Percentiles rank a stretch among this genome's conserved stretches.
Evolutionary conservation across 176 grass and related monocot species (phyloP).

Genomic region (Triticum turgidum): DNA sequence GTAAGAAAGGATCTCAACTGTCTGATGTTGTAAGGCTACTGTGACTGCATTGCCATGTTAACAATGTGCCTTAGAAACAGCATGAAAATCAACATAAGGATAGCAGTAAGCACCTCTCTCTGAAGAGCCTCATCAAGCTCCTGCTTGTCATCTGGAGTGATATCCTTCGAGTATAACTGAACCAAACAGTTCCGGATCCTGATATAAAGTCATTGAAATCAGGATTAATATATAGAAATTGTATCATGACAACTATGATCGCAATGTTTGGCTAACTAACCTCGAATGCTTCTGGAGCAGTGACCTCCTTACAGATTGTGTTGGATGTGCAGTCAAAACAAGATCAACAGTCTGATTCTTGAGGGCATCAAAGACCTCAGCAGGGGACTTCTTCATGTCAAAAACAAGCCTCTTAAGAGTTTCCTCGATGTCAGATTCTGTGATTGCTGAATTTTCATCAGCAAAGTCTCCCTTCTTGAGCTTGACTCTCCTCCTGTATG

Average conservation of each 20-base stretch:
- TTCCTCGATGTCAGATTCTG: constrained; percentile 78
- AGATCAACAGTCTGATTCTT: constrained; percentile 77
- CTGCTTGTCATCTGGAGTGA: constrained; percentile 81
- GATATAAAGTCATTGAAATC: constrained; percentile 14
- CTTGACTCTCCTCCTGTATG: constrained; percentile 71
- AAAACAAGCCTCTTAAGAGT: constrained; percentile 65
- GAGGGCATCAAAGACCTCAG: constrained; percentile 73
- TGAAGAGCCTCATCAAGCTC: constrained; percentile 86
- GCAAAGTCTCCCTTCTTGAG: constrained; percentile 69
- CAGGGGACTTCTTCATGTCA: constrained; percentile 65
- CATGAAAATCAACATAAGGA: constrained; percentile 6
- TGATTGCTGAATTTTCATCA: constrained; percentile 71
- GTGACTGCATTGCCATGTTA: not conserved
- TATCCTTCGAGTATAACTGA: constrained; percentile 70
- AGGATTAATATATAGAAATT: not conserved
- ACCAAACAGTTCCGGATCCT: constrained; percentile 73
- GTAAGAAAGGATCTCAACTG: constrained; percentile 15
- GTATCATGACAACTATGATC: not conserved
- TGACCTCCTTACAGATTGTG: constrained; percentile 71
- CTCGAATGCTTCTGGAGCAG: constrained; percentile 75
- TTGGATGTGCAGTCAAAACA: constrained; percentile 77
- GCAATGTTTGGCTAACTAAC: constrained; percentile 25
- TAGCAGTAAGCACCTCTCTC: constrained; percentile 54
- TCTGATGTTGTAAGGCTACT: not conserved
- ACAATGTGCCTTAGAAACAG: not conserved